phyloP scores from a whole-genome alignment of 495 filamentous ascomycete genomes.

The Neurospora sp. region DNA sequence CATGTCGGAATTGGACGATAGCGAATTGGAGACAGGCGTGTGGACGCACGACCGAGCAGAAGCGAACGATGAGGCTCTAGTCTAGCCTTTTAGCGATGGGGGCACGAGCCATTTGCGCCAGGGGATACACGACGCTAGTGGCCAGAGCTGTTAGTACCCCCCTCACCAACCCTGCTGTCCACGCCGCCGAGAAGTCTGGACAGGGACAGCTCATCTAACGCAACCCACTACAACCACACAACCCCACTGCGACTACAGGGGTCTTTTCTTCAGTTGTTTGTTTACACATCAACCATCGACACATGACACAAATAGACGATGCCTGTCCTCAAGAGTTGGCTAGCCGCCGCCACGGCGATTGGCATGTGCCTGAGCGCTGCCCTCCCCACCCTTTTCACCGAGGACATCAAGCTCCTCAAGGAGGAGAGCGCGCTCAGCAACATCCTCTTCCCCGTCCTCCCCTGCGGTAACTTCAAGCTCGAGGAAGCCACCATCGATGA shows the following conservation, averaged over 20 bases:
- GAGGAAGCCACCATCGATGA: conserved; percentile 46
- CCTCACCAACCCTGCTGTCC: background rate
- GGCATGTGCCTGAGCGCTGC: background rate
- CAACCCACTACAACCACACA: background rate
- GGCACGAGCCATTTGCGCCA: background rate
- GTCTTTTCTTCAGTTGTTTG: background rate
- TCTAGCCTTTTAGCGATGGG: background rate
- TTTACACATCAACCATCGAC: background rate
- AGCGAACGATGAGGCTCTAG: background rate
- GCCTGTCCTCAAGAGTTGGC: background rate
- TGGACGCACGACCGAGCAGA: too few species aligned
- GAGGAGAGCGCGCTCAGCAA: background rate
- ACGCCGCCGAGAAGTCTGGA: background rate
- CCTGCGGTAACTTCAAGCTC: conserved; percentile 49
- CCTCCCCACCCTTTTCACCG: background rate
- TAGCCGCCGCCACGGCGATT: background rate
- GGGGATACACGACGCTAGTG: background rate
- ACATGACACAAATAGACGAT: background rate
- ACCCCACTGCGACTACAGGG: background rate
- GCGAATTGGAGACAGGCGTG: background rate
- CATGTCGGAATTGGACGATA: background rate
- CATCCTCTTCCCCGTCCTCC: conserved; percentile 42
- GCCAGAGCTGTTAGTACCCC: background rate
- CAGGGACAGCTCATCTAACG: background rate
- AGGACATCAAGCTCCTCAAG: background rate